These are phyloP conservation scores for Fusarium paranaense DNA, from an alignment of 2,329 filamentous ascomycete species.

Conservation along the genomic window DNA sequence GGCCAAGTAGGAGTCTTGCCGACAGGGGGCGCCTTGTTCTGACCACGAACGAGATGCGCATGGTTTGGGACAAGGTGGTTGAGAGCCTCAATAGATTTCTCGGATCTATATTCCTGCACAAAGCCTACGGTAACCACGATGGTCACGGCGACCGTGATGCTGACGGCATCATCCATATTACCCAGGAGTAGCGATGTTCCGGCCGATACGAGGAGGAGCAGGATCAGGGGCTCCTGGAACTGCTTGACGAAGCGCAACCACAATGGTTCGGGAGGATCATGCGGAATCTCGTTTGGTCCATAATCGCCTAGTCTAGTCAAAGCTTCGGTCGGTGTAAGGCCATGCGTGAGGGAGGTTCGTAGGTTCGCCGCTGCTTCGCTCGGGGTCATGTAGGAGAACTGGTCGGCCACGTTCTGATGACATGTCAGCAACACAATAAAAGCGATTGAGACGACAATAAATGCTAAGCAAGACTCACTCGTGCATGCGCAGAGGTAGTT, in stretches of 20 bases:
- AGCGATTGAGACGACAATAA: background rate
- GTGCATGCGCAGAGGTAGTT: constrained; percentile 67
- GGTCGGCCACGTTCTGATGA: constrained; percentile 65
- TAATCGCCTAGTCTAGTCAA: constrained; percentile 81
- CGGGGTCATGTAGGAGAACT: constrained; percentile 76
- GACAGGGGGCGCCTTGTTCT: constrained; percentile 48
- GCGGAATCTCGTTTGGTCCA: constrained; percentile 93
- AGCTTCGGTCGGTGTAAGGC: constrained; percentile 84
- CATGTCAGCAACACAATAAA: constrained; percentile 23
- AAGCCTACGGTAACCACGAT: constrained; percentile 98
- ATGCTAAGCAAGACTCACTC: constrained; percentile 53
- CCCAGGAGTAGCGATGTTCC: constrained; percentile 89
- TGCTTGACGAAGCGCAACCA: constrained; percentile 97
- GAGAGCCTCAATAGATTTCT: constrained; percentile 95
- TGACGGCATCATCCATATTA: constrained; percentile 94
- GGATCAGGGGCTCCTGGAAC: constrained; percentile 94
- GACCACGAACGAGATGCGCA: constrained; percentile 87
- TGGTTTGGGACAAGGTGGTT: constrained; percentile 95
- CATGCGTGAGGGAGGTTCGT: constrained; percentile 84
- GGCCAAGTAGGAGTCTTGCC: constrained; percentile 62
- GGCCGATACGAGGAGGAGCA: constrained; percentile 90
- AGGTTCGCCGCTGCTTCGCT: constrained; percentile 82
- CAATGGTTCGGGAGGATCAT: constrained; percentile 91
- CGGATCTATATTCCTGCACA: constrained; percentile 95
- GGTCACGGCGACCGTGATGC: constrained; percentile 94